Evolutionary conservation across 345 rosid genomes (phyloP).

Genomic region (Eucalyptus rudis): DNA sequence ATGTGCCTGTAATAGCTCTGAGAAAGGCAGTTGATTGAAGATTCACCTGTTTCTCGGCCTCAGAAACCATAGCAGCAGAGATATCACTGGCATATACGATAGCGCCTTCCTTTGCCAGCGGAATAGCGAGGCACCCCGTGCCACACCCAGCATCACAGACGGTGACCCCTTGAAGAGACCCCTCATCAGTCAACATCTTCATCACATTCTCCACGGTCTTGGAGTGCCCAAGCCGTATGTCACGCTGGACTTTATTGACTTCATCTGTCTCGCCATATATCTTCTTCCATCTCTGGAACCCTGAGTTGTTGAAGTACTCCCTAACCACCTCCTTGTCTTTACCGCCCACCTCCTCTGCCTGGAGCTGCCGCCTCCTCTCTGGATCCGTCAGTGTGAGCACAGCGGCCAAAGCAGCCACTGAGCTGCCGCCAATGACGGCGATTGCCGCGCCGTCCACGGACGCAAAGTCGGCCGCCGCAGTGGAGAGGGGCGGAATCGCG

Average conservation of each 20-base stretch:
- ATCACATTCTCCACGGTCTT: conserved; percentile 75
- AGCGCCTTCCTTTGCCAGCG: conserved; percentile 84
- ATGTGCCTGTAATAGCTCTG: neutral
- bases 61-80: conserved; percentile 90
- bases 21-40: neutral
- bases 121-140: conserved; percentile 65
- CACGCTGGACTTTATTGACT: conserved; percentile 71
- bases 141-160: conserved; percentile 97
- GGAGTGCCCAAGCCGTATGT: conserved; percentile 74
- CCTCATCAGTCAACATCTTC: conserved; percentile 61
- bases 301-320: conserved; percentile 81
- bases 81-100: conserved; percentile 78
- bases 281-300: conserved; percentile 91
- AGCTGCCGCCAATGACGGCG: conserved; percentile 72
- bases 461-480: conserved; percentile 33
- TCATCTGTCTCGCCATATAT: conserved; percentile 90
- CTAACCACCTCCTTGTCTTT: conserved; percentile 87
- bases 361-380: conserved; percentile 60
- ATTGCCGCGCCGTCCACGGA: conserved; percentile 44
- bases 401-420: conserved; percentile 82
- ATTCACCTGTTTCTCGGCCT: conserved; percentile 68
- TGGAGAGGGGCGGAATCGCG: conserved; percentile 25
- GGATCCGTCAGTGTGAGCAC: conserved; percentile 69
- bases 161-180: conserved; percentile 60
- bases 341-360: conserved; percentile 94